phyloP scores from a whole-genome alignment of 2,329 filamentous ascomycete species.

The Colletotrichum euphorbiae region DNA sequence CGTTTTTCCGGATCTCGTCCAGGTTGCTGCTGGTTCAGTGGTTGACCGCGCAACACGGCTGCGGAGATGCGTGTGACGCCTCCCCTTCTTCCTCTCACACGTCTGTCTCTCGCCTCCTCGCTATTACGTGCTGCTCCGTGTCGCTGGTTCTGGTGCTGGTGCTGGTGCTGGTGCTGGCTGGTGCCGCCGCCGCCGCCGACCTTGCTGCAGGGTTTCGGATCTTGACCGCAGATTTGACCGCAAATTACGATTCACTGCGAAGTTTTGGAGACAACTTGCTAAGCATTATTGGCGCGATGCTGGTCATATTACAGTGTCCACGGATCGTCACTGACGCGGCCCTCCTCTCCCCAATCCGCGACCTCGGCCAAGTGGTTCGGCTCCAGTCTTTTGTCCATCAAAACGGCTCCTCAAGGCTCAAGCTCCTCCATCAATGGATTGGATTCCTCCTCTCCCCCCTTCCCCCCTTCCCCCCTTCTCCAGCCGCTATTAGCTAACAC shows the following conservation, averaged over 20 bases:
- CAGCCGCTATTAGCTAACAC: conserved; percentile 13
- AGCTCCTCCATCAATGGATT: not conserved
- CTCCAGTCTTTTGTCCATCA: conserved; percentile 10
- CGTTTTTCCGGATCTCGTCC: conserved; percentile 21
- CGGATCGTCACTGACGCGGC: conserved; percentile 26
- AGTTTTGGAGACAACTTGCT: not conserved
- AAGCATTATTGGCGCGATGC: conserved; percentile 20
- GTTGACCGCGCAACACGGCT: conserved; percentile 21
- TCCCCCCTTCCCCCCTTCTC: not conserved
- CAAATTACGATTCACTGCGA: conserved; percentile 23
- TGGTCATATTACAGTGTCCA: conserved; percentile 20
- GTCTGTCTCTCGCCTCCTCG: not conserved
- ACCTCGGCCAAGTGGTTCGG: not conserved
- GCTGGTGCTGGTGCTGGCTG: not conserved
- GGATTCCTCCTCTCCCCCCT: not conserved
- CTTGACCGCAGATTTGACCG: conserved; percentile 27
- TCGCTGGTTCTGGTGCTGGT: not conserved
- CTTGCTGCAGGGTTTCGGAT: conserved; percentile 14
- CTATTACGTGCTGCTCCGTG: not conserved
- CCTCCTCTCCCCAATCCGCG: not conserved
- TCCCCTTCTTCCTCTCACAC: not conserved
- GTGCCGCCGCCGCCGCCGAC: not conserved
- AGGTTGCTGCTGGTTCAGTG: too few species aligned
- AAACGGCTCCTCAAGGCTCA: not conserved
- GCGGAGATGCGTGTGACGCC: too few species aligned